These are phyloP conservation scores for Blastobotrys ciferrii DNA, from an alignment of 1,139 yeast genomes.

Conservation along the genomic window DNA sequence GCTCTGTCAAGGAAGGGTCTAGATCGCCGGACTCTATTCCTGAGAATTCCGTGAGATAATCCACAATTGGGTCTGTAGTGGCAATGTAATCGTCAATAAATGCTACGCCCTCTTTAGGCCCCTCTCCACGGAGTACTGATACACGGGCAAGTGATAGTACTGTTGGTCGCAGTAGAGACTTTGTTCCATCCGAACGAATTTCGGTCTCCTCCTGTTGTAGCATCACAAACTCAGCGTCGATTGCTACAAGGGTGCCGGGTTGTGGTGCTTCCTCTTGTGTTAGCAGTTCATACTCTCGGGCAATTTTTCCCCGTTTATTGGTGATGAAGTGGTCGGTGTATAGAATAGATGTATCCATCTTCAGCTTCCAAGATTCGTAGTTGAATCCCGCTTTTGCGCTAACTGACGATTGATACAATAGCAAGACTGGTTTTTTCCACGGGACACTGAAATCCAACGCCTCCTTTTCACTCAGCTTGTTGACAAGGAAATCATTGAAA, in stretches of 20 bases:
- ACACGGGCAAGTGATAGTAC: conserved; percentile 81
- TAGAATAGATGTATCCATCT: conserved; percentile 61
- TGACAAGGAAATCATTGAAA: conserved; percentile 91
- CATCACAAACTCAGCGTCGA: conserved; percentile 95
- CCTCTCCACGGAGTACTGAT: conserved; percentile 77
- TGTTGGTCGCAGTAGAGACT: conserved; percentile 69
- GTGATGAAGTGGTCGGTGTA: conserved; percentile 75
- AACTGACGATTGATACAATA: conserved; percentile 57
- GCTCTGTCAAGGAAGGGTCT: conserved; percentile 64
- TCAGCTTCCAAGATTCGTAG: conserved; percentile 42
- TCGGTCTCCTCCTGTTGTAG: conserved; percentile 79
- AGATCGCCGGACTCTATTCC: conserved; percentile 94
- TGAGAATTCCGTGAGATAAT: conserved; percentile 84
- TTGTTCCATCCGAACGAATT: conserved; percentile 66
- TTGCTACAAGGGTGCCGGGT: conserved; percentile 78
- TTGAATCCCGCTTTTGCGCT: conserved; percentile 39
- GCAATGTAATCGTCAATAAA: conserved; percentile 92
- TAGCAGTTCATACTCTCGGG: conserved; percentile 62
- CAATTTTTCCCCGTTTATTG: conserved; percentile 59
- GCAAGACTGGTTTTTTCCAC: conserved; percentile 84
- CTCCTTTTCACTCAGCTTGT: conserved; percentile 64
- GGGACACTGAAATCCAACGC: conserved; percentile 63
- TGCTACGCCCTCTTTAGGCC: conserved; percentile 68
- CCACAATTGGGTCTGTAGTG: conserved; percentile 64
- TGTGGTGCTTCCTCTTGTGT: conserved; percentile 67